Evolutionary conservation across 179 eudicot species (phyloP).

Genomic region (Silene noctiflora): DNA sequence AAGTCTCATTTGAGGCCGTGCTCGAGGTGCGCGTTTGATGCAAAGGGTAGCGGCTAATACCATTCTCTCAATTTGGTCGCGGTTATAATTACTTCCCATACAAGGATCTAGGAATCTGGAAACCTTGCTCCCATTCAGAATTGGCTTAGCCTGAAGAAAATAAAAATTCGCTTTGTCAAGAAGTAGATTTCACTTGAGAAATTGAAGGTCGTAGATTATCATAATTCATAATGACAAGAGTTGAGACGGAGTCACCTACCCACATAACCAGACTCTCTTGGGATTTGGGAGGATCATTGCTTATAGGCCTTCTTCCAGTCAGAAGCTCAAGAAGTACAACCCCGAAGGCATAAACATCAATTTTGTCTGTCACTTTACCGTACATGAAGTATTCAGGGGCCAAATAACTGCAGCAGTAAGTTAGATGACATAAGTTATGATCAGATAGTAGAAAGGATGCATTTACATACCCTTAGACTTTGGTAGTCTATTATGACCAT

Average conservation of each 20-base stretch:
- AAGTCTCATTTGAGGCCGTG: slow-evolving; percentile 69
- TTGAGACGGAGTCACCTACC: slow-evolving; percentile 45
- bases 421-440: slow-evolving; percentile 17
- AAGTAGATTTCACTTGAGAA: neutral
- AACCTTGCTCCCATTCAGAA: slow-evolving; percentile 58
- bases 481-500: too few relatives aligned
- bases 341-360: slow-evolving; percentile 90
- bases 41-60: slow-evolving; percentile 88
- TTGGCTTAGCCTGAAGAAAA: slow-evolving; percentile 67
- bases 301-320: slow-evolving; percentile 82
- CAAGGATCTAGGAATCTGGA: slow-evolving; percentile 60
- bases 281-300: slow-evolving; percentile 62
- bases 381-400: slow-evolving; percentile 97
- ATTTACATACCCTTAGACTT: too few relatives aligned
- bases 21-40: slow-evolving; percentile 65
- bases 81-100: slow-evolving; percentile 44
- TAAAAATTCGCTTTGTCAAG: slow-evolving; percentile 11
- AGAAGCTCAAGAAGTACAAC: slow-evolving; percentile 97
- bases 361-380: slow-evolving; percentile 70
- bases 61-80: slow-evolving; percentile 75
- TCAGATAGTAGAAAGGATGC: neutral
- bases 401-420: slow-evolving; percentile 58
- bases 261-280: slow-evolving; percentile 87
- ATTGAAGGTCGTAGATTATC: slow-evolving; percentile 4
- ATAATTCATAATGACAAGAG: neutral